Evolutionary conservation across 306 rosid genomes (phyloP).

Genomic region (Sicyos baderoa): DNA sequence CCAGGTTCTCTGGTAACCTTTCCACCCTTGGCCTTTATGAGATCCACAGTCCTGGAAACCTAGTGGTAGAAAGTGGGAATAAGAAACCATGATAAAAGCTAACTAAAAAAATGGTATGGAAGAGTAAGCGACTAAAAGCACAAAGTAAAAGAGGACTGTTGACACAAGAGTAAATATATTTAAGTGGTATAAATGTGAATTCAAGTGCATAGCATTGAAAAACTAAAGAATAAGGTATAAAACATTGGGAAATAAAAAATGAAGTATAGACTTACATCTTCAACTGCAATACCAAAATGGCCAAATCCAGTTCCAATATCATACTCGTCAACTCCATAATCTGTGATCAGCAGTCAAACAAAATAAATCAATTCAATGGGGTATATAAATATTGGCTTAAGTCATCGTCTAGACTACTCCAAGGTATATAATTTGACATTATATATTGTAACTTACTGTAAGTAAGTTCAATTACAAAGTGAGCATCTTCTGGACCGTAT

Average conservation of each 20-base stretch:
- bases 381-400: background rate
- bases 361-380: constrained; percentile 11
- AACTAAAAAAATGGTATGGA: background rate
- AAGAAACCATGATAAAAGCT: background rate
- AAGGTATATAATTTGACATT: background rate
- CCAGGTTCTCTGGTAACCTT: constrained; percentile 77
- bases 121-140: background rate
- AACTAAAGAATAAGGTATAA: no score
- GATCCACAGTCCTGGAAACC: constrained; percentile 78
- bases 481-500: constrained; percentile 82
- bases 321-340: constrained; percentile 75
- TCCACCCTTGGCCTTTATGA: constrained; percentile 77
- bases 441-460: constrained; percentile 48
- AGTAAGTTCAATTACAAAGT: constrained; percentile 72
- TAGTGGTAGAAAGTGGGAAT: constrained; percentile 29
- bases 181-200: background rate
- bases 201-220: background rate
- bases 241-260: background rate
- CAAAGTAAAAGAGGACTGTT: background rate
- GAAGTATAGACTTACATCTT: constrained; percentile 52
- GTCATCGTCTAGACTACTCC: background rate
- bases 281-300: constrained; percentile 80
- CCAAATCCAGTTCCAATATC: constrained; percentile 79
- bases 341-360: constrained; percentile 38
- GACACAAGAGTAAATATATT: background rate